Conservation (phyloP, 2,329 filamentous ascomycete genomes). For the Xylariaceae sp. region DNA sequence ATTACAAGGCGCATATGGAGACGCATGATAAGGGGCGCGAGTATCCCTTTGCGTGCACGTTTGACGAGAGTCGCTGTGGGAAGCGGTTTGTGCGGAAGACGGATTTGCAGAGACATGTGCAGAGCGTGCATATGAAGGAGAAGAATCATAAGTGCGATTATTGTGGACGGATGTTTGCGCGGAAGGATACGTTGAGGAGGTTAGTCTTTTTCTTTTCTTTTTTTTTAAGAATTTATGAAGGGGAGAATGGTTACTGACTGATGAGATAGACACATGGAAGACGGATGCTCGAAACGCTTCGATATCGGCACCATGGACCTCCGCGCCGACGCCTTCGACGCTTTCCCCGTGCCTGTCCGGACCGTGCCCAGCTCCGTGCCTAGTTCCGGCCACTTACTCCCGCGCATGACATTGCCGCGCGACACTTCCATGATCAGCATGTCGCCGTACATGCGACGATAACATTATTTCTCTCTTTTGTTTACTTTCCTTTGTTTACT, state of each 20-base stretch:
- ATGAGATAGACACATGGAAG: constrained; percentile 63
- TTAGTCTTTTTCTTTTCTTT: constrained; percentile 36
- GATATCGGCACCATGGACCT: constrained; percentile 50
- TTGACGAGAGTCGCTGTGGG: constrained; percentile 51
- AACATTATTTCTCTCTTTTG: constrained; percentile 2
- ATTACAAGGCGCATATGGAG: constrained; percentile 80
- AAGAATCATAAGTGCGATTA: constrained; percentile 65
- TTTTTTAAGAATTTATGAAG: neutral
- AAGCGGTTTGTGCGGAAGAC: constrained; percentile 80
- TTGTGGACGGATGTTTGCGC: constrained; percentile 66
- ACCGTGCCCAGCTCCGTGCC: constrained; percentile 23
- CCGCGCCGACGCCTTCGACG: constrained; percentile 26
- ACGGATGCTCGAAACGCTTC: constrained; percentile 67
- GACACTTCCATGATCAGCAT: constrained; percentile 22
- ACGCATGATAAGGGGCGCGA: constrained; percentile 71
- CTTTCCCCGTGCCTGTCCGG: constrained; percentile 22
- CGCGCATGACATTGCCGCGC: constrained; percentile 27
- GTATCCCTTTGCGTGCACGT: constrained; percentile 64
- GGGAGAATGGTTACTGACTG: neutral
- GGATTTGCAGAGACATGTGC: constrained; percentile 61
- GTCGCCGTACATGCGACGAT: constrained; percentile 27
- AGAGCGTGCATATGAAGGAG: constrained; percentile 68
- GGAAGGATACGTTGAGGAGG: constrained; percentile 80
- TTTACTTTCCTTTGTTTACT: no score
- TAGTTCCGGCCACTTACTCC: constrained; percentile 24